Conservation (phyloP, 345 rosid species). For the Dovyalis caffra region DNA sequence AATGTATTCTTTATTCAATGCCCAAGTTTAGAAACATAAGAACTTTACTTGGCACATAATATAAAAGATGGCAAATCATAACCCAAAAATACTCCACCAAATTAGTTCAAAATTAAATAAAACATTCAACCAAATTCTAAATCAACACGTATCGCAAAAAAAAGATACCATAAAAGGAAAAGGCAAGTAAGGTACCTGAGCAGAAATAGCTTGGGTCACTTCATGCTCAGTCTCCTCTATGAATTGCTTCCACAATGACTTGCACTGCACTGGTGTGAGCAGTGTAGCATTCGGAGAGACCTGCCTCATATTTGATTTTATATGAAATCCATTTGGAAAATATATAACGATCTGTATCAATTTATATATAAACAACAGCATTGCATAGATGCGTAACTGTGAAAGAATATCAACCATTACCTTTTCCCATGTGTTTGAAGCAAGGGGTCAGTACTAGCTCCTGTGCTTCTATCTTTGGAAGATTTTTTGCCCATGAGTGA, state of each 20-base stretch:
- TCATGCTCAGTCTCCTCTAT: slow-evolving; percentile 29
- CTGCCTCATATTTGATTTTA: slow-evolving; percentile 24
- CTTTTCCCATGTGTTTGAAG: slow-evolving; percentile 73
- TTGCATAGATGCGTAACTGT: background rate
- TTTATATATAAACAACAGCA: background rate
- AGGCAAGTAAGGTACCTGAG: slow-evolving; percentile 48
- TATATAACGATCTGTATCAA: background rate
- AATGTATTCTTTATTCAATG: too few relatives aligned
- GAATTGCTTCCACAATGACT: slow-evolving; percentile 30
- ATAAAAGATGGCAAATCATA: too few relatives aligned
- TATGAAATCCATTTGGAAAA: background rate
- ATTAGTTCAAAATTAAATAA: too few relatives aligned
- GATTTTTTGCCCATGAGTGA: too few relatives aligned
- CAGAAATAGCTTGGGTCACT: slow-evolving; percentile 57
- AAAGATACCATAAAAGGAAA: too few relatives aligned
- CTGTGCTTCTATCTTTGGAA: too few relatives aligned
- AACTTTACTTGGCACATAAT: too few relatives aligned
- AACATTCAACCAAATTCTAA: too few relatives aligned
- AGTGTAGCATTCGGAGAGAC: slow-evolving; percentile 46
- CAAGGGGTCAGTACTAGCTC: slow-evolving; percentile 52
- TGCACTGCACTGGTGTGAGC: slow-evolving; percentile 32
- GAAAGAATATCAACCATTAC: slow-evolving; percentile 29
- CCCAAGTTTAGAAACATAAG: too few relatives aligned
- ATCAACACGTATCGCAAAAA: too few relatives aligned
- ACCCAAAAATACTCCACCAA: too few relatives aligned